A percentile compares a stretch with the other conserved stretches of the same genome.
phyloP scores from a whole-genome alignment of 305 asterid genomes.

The Nicotiana rustica region DNA sequence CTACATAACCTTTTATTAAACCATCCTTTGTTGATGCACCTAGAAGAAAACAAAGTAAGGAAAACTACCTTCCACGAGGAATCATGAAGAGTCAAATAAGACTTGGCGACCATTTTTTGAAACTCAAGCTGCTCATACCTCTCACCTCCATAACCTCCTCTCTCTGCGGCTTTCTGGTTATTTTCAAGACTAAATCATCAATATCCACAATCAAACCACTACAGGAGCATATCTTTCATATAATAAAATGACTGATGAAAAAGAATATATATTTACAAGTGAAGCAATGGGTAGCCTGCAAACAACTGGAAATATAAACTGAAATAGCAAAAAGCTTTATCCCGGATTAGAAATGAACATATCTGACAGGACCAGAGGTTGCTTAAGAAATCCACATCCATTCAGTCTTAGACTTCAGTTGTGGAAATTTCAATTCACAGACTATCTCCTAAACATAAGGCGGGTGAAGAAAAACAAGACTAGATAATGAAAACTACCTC shows the following conservation, averaged over 20 bases:
- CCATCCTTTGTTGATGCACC: neutral
- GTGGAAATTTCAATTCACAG: neutral
- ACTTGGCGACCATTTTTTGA: conserved; percentile 72
- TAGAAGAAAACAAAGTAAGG: neutral
- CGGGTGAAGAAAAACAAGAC: neutral
- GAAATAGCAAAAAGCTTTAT: neutral
- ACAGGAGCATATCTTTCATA: neutral
- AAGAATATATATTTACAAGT: neutral
- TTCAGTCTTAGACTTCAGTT: neutral
- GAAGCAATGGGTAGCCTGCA: neutral
- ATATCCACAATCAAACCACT: neutral
- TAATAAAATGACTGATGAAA: neutral
- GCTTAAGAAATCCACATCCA: neutral
- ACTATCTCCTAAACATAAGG: neutral
- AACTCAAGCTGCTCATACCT: conserved; percentile 94
- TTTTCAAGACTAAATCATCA: conserved; percentile 31
- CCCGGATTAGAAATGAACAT: neutral
- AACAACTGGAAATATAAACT: neutral
- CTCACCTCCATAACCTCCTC: conserved; percentile 95
- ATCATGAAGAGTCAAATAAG: conserved; percentile 61
- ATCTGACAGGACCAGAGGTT: neutral
- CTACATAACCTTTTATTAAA: neutral
- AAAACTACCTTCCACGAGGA: conserved; percentile 78
- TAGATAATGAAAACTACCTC: conserved; percentile 58
- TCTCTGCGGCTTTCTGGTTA: conserved; percentile 75